A percentile compares a stretch with the other conserved stretches of the same genome.
phyloP scores from a whole-genome alignment of 2,329 filamentous ascomycete species.

The Ceratocystis destructans region DNA sequence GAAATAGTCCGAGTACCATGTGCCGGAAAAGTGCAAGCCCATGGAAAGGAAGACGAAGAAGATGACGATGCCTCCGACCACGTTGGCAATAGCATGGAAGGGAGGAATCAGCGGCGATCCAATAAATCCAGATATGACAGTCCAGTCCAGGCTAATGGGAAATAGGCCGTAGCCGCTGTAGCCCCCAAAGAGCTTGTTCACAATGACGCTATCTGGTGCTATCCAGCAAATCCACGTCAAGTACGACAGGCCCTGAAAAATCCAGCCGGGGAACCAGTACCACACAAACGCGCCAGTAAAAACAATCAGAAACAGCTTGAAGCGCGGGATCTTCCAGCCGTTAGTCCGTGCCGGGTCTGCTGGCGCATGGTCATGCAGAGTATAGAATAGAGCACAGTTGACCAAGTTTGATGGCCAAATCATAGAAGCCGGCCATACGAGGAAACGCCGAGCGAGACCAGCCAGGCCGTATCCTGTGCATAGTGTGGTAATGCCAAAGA shows the following conservation, averaged over 20 bases:
- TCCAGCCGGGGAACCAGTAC: slow-evolving; percentile 50
- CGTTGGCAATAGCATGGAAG: slow-evolving; percentile 47
- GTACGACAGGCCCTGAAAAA: slow-evolving; percentile 47
- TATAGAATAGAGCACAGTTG: slow-evolving; percentile 48
- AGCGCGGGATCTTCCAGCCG: slow-evolving; percentile 46
- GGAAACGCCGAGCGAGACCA: slow-evolving; percentile 44
- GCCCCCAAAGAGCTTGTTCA: slow-evolving; percentile 54
- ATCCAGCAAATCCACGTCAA: slow-evolving; percentile 52
- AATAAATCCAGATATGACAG: slow-evolving; percentile 42
- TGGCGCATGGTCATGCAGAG: slow-evolving; percentile 46
- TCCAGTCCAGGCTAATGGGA: slow-evolving; percentile 55
- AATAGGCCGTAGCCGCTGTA: slow-evolving; percentile 47
- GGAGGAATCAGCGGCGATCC: slow-evolving; percentile 45
- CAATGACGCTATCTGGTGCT: slow-evolving; percentile 43
- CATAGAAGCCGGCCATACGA: slow-evolving; percentile 49
- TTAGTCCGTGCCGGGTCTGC: slow-evolving; percentile 38
- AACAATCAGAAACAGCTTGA: slow-evolving; percentile 43
- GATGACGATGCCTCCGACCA: slow-evolving; percentile 38
- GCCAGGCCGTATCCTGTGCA: slow-evolving; percentile 51
- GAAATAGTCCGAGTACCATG: slow-evolving; percentile 38
- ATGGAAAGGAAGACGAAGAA: slow-evolving; percentile 36
- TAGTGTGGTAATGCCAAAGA: slow-evolving; percentile 47
- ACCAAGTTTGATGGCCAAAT: slow-evolving; percentile 49
- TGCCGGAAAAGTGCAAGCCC: slow-evolving; percentile 34
- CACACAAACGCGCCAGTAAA: slow-evolving; percentile 39